A percentile compares a stretch with the other conserved stretches of the same genome.
These are phyloP conservation scores for Trametes villosa DNA, from an alignment of 768 basidiomycete species.

Conservation along the genomic window DNA sequence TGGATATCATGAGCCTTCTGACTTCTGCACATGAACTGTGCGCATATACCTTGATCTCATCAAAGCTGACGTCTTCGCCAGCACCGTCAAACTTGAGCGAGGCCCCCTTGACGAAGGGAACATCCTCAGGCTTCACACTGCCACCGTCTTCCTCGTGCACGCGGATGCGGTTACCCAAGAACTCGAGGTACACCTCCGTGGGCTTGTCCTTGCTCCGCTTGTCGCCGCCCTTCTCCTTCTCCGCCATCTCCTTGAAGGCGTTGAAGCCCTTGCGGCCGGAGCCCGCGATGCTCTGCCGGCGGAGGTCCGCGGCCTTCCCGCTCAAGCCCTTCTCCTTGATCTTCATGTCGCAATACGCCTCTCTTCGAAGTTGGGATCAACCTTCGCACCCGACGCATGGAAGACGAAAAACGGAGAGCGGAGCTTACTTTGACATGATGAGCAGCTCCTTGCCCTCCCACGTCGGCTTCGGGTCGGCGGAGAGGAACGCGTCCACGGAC, in stretches of 20 bases:
- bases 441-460: slow-evolving; percentile 79
- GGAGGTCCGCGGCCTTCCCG: slow-evolving; percentile 66
- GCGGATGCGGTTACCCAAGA: slow-evolving; percentile 70
- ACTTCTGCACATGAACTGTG: too few species aligned
- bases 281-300: slow-evolving; percentile 57
- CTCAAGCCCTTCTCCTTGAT: slow-evolving; percentile 91
- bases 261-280: slow-evolving; percentile 65
- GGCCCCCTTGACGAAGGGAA: slow-evolving; percentile 48
- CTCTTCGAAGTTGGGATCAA: slow-evolving; percentile 45
- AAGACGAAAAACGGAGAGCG: too few species aligned
- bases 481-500: slow-evolving; percentile 75
- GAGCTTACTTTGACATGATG: slow-evolving; percentile 84
- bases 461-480: slow-evolving; percentile 77
- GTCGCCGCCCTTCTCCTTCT: slow-evolving; percentile 26
- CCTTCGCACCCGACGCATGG: neutral
- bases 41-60: slow-evolving; percentile 55
- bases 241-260: slow-evolving; percentile 72
- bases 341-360: slow-evolving; percentile 93
- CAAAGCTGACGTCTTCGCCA: slow-evolving; percentile 63
- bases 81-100: slow-evolving; percentile 54
- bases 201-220: slow-evolving; percentile 36
- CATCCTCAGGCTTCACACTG: slow-evolving; percentile 47
- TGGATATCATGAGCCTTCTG: neutral
- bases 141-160: slow-evolving; percentile 60
- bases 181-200: slow-evolving; percentile 70